Base-by-base conservation (phyloP, 1,284 basidiomycete species). In the Hymenochaete sp. region DNA sequence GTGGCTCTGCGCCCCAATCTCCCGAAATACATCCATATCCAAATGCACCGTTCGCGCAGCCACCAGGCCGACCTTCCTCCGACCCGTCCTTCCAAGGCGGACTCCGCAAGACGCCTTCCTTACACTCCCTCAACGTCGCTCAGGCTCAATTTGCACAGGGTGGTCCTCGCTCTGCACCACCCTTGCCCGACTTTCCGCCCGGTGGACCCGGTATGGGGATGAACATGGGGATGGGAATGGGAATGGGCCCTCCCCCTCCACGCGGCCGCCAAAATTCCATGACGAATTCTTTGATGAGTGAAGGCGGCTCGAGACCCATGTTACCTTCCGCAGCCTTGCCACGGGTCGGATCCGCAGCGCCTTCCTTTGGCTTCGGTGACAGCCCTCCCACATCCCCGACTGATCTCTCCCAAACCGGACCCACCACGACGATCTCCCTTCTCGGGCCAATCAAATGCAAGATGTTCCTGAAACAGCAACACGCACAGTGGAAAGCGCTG, bases 371-470 rank as follows among this genome's bases (percentile, higher is more conserved):
- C 6, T 10, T 41, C 21, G 71, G 76, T 39, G 81, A 83, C 43
- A 87, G 84, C 55, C 86, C 88, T 25, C 86, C 88, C 1, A 70
- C 72, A 36, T 90, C 86, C 3, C 88, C 89, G 3, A 67, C 75
- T 1, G 72, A 78, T 51, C 66, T 55, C 43, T 50, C 61, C 18
- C 65, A 73, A 1, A 62, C 71, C 13, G 88, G 82, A 1, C 88
- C 89, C 1, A 73, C 82, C 22, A 81, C 77, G 16, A 79, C 85
- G 5, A n/a, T n/a, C n/a, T 69, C 76, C 9, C 70, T 98, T 41
- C 78, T 85, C 3, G 91, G 89, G n/a, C 81, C 91, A 59, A 97
- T 96, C 89, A 93, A 95, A 62, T 98, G 95, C 77, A 98, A 98
- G 65, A 82, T 98, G 26, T 98, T 98, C 69, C 68, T 96, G 45